Evolutionary conservation across 495 filamentous ascomycete genomes (phyloP), one percentile per base, ranked within the genome.

Genomic region (Durotheca rogersii): DNA sequence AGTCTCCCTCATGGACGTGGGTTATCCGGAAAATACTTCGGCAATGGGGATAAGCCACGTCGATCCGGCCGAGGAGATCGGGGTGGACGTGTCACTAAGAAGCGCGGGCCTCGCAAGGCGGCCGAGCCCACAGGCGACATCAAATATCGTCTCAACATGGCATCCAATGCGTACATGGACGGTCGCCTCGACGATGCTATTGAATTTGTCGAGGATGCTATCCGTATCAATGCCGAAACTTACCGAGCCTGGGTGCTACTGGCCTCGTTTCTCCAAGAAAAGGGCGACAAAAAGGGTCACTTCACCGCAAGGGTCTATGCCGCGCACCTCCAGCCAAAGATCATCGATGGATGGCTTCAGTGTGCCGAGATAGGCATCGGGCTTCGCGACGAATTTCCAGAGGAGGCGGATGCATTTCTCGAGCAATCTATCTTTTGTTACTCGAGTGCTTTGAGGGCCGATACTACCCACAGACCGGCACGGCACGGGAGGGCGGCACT

Each of bases 151-250:
- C 77, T 90, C 52, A 81, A 77, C n/a, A 68, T 81, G 58, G 88
- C 89, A 5, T 85, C 80, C 18, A 76, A 81, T 19, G 81, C 84
- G 1, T 92, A 85, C 63, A 80, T 89, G 51, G 74, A 80, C 41
- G 74, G 77, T 7, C 74, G 86, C 34, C 83, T 84, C 61, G 81
- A 83, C 19, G 70, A 75, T 27, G 86, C 89, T 7, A 73, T 81
- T 21, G 70, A 81, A 1, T 72, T 80, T 34, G 79, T 86, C 7
- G 71, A 76, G 37, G 80, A 83, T 60, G 86, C 90, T 7, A 83
- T 95, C 41, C 80, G 87, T 47, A 77, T 84, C 57, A 95, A 95
- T 61, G 86, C 87, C 10, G 90, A 95, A 64, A 88, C 90, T 45
- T 86, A 86, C 52, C 75, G 80, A 15, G 86, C 90, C 19, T 90